Evolutionary conservation across 176 grass and related monocot genomes (phyloP), one percentile per base, ranked within the genome.

Genomic region (Oryza meyeriana): DNA sequence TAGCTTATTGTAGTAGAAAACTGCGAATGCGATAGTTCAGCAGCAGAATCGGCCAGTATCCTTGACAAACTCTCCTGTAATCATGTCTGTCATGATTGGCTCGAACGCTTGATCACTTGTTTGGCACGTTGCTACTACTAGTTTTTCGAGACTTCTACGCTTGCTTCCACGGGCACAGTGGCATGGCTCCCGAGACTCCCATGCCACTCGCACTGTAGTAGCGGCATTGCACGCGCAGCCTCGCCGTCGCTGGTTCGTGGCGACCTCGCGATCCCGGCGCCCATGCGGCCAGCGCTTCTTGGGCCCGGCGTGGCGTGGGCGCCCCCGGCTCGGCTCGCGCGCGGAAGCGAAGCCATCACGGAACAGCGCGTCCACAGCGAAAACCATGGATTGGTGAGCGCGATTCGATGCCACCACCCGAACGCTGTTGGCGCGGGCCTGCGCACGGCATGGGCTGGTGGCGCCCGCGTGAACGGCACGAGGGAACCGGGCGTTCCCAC

Each of bases 391-490:
- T 66, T 12, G 8, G 74, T 0, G 80, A 47, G 28, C 69, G 29
- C 59, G 24, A 74, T 36, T 18, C 59, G 13, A 45, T 16, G 44
- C 62, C 70, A 10, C 52, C 71, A 34, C 20, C 65, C 38, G 82
- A 62, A 44, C 58, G 72, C 36, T 66, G 69, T 74, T 50, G 48
- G 44, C 26, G 16, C 6, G 50, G 50, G 50, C 9, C 5, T 40
- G 1, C 1, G 69, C 17, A 45, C 17, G 79, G 28, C 28, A 33
- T 52, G 77, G 24, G 47, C 10, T 11, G 61, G 48, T 6, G 57
- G 50, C 73, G 59, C 69, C 42, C 84, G 44, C 72, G 88, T 85
- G 83, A 77, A 85, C 17, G 8, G 71, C 81, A 48, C 85, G 81
- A 31, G 45, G 76, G 36, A 64, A 34, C 72, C 74, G 81, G 61